Percentiles rank a stretch among this genome's conserved stretches.
Evolutionary conservation across 1,284 basidiomycete genomes (phyloP).

Genomic region (Chiua sp.): DNA sequence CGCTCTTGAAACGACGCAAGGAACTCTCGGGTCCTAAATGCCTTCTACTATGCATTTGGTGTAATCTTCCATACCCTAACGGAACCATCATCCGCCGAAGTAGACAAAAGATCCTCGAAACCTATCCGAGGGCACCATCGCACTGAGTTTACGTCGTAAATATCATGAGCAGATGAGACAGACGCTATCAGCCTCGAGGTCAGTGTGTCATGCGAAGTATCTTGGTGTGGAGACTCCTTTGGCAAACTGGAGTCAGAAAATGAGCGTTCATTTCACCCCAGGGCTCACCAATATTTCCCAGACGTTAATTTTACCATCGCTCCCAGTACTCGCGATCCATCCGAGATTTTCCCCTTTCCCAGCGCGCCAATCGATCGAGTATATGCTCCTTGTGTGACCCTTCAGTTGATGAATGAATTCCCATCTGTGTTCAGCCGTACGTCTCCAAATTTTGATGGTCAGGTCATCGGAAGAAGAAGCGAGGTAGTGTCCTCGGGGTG

Average conservation of each 20-base stretch:
- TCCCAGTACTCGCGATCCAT: conserved; percentile 76
- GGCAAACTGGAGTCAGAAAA: conserved; percentile 6
- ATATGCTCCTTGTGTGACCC: conserved; percentile 78
- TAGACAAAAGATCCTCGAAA: conserved; percentile 69
- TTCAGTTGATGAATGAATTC: conserved; percentile 59
- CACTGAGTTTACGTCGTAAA: conserved; percentile 80
- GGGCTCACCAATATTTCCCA: conserved; percentile 70
- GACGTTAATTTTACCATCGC: conserved; percentile 79
- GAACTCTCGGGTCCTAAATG: not conserved
- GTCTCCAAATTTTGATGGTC: conserved; percentile 75
- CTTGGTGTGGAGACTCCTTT: conserved; percentile 31
- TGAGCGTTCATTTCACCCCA: not conserved
- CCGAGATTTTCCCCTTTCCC: conserved; percentile 54
- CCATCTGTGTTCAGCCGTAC: conserved; percentile 60
- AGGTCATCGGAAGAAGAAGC: conserved; percentile 85
- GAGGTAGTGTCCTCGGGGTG: conserved; percentile 82
- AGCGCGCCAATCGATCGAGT: conserved; percentile 84
- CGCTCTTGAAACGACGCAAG: no score
- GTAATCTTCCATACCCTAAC: conserved; percentile 68
- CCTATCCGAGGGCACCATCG: conserved; percentile 76
- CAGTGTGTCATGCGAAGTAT: conserved; percentile 34
- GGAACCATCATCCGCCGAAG: conserved; percentile 80
- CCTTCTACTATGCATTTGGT: not conserved
- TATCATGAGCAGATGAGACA: conserved; percentile 67
- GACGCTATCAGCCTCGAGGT: conserved; percentile 54